These are phyloP conservation scores for Cinnamomum chago DNA, from an alignment of 164 flowering plant species.

Conservation along the genomic window DNA sequence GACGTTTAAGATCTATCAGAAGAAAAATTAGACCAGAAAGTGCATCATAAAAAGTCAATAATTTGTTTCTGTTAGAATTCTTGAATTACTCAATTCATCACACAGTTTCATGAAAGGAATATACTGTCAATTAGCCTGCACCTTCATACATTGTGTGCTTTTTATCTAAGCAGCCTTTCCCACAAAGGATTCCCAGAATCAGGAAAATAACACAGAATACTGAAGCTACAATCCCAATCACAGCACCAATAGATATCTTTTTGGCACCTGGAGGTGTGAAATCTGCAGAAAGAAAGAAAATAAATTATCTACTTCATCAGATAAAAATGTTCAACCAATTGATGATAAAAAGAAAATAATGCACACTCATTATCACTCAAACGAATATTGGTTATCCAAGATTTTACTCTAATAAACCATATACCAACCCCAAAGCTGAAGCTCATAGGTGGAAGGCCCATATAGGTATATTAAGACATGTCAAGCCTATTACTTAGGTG, in stretches of 20 bases:
- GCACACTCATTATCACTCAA: not conserved
- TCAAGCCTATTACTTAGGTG: no score
- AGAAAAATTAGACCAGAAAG: not conserved
- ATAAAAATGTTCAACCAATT: not conserved
- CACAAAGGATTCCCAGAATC: conserved; percentile 38
- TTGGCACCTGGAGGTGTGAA: conserved; percentile 20
- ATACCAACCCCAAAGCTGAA: no score
- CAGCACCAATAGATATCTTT: conserved; percentile 24
- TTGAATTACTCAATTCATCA: no score
- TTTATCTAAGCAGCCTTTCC: conserved; percentile 32
- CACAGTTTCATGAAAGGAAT: no score
- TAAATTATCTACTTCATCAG: not conserved
- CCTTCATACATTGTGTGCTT: conserved; percentile 21
- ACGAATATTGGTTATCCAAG: not conserved
- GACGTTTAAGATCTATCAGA: conserved; percentile 25
- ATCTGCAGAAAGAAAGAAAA: conserved; percentile 13
- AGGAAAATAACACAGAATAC: conserved; percentile 14
- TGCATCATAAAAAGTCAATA: not conserved
- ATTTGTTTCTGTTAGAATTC: no score
- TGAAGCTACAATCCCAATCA: conserved; percentile 33
- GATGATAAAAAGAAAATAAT: not conserved
- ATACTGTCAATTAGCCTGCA: not conserved
- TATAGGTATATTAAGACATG: no score
- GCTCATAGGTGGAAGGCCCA: no score
- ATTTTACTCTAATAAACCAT: no score